Percentiles rank a stretch among this genome's conserved stretches.
These are phyloP conservation scores for Tolypocladium capitatum DNA, from an alignment of 2,329 filamentous ascomycete species.

Conservation along the genomic window DNA sequence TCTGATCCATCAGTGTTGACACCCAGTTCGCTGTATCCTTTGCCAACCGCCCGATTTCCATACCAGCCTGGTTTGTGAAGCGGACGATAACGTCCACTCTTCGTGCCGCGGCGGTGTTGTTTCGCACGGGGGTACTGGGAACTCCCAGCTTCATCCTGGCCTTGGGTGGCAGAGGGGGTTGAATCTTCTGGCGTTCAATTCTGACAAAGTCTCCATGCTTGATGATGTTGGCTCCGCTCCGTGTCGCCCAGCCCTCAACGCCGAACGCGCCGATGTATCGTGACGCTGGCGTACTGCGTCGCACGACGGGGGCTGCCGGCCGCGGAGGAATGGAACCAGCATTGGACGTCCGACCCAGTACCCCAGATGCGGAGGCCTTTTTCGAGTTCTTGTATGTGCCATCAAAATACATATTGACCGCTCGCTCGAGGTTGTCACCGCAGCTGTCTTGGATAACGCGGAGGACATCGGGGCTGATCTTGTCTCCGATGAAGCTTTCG, in stretches of 20 bases:
- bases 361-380: constrained; percentile 9
- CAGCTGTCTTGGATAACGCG: constrained; percentile 39
- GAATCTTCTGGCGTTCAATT: constrained; percentile 75
- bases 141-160: constrained; percentile 27
- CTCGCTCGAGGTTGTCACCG: constrained; percentile 44
- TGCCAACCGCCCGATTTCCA: constrained; percentile 75
- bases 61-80: constrained; percentile 67
- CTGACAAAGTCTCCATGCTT: constrained; percentile 71
- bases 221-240: constrained; percentile 62
- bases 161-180: constrained; percentile 38
- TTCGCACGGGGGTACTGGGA: constrained; percentile 17
- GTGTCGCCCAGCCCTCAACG: constrained; percentile 81
- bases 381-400: constrained; percentile 47
- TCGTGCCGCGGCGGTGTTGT: constrained; percentile 41
- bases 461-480: constrained; percentile 35
- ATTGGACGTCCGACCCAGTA: neutral
- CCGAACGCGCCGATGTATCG: constrained; percentile 89
- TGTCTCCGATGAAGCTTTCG: constrained; percentile 45
- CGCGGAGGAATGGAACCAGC: constrained; percentile 1
- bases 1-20: constrained; percentile 81
- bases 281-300: constrained; percentile 20
- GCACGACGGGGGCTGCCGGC: constrained; percentile 3
- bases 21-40: constrained; percentile 87
- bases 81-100: constrained; percentile 79
- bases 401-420: constrained; percentile 58